Base-by-base conservation (phyloP, 305 asterid genomes). In the Solanum aculeatissimum region DNA sequence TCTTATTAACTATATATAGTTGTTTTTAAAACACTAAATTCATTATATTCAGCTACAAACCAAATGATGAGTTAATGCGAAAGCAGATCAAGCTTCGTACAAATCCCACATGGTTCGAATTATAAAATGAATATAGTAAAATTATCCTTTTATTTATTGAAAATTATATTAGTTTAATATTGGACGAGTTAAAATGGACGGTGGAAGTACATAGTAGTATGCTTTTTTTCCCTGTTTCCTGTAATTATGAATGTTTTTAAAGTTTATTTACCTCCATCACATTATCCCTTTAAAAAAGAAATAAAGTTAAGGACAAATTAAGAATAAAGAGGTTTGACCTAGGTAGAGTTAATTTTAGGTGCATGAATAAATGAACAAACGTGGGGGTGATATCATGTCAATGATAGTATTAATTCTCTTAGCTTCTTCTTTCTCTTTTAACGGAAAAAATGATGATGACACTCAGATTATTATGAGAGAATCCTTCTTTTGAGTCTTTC, bases 321-420 rank as follows among this genome's bases (percentile, higher is more conserved):
- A 42, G 55, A 42, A 71, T 38, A 69, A 38, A 42, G 80, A 42
- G 7, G 55, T 77, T 77, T 77, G 82, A 77, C 82, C 45, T 47
- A 23, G 4, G 8, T 21, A 35, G 77, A 69, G 18, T 38, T 69
- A 38, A 38, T 69, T 69, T 51, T 77, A 27, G 65, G 11, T 75
- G 81, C 81, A 69, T 47, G 81, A 29, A 65, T 27, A 21, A 62
- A 62, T 25, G 35, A 35, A 66, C 19, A 62, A 74, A 29, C 82
- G 82, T 77, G 82, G 47, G 81, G 81, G 11, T 51, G 82, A 77
- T 77, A 51, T 77, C 47, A 77, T 77, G 27, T 77, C 82, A 77
- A 51, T 77, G 45, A 77, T 77, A 51, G 45, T 51, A 27, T 27
- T 77, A 29, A 16, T 29, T 49, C 3, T 15, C n/a, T 9, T 47